Base-by-base conservation (phyloP, 1,139 yeast genomes). In the Arxiozyma heterogenica region DNA sequence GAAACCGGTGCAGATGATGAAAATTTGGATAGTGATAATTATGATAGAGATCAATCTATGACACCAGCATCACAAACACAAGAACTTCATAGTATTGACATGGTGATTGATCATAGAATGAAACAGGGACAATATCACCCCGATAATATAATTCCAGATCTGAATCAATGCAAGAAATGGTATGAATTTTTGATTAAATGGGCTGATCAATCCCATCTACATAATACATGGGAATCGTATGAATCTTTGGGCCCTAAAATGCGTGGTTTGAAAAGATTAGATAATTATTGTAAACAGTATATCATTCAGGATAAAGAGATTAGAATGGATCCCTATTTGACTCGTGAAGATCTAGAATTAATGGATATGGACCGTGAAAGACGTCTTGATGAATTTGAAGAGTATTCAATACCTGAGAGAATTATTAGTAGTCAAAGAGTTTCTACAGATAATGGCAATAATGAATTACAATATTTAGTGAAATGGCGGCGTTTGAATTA, bases 401-500 rank as follows among this genome's bases (percentile, higher is more conserved):
- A 91, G 67, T 91, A 76, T 72, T 86, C 87, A 58, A 80, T 82
- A 27, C 96, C 89, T 25, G 98, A 93, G 70, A 80, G 98, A 62
- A 86, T 93, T 52, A 91, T 93, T 41, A 90, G 89, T 85, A 83
- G 93, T 54, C 90, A 88, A 63, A 82, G 98, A 67, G 78, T 83
- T 22, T 74, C 74, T 6, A 76, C 77, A 34, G 82, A 78, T 15
- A 81, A 77, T 57, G 93, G 88, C 39, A 77, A 77, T 42, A 82
- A 83, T 39, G 83, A 80, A 56, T 75, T 93, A 59, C 86, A 84
- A 65, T 94, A 93, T 68, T 80, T 85, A 57, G 93, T 91, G 57
- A 94, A 94, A 70, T 93, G 98, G 98, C 85, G 83, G 67, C 79
- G 98, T 56, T 76, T 94, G 47, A 87, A 91, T 65, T 94, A 94